A percentile compares a stretch with the other conserved stretches of the same genome.
phyloP scores from a whole-genome alignment of 345 rosid species.

The Salix brachista region DNA sequence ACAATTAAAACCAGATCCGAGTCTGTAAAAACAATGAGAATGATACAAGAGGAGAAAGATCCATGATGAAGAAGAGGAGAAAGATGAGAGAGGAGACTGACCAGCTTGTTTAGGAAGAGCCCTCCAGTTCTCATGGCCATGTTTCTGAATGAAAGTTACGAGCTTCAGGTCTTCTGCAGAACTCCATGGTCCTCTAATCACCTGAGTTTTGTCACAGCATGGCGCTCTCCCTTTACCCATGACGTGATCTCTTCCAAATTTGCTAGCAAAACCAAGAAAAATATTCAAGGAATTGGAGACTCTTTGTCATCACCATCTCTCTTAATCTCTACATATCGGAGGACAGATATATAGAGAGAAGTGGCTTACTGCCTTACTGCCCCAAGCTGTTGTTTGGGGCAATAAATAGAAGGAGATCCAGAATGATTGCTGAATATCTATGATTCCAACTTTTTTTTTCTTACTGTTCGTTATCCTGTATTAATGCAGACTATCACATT shows the following conservation, averaged over 20 bases:
- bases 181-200: constrained; percentile 97
- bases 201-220: constrained; percentile 78
- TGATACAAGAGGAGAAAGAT: not conserved
- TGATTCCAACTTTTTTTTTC: not conserved
- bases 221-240: constrained; percentile 93
- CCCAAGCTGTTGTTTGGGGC: not conserved
- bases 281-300: not conserved
- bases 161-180: constrained; percentile 82
- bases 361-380: not conserved
- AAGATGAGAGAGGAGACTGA: constrained; percentile 19
- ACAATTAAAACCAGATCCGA: not conserved
- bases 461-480: not conserved
- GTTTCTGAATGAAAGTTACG: constrained; percentile 64
- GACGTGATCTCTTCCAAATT: not conserved
- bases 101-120: constrained; percentile 92
- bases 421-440: constrained; percentile 5
- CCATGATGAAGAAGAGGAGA: not conserved
- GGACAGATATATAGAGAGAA: not conserved
- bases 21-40: not conserved
- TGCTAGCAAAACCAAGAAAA: not conserved
- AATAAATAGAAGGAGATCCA: constrained; percentile 21
- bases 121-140: constrained; percentile 94
- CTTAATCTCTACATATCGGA: not conserved
- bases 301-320: not conserved
- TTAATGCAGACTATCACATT: not conserved